Conservation (phyloP, 768 basidiomycete genomes). For the Hydnum rufescens region DNA sequence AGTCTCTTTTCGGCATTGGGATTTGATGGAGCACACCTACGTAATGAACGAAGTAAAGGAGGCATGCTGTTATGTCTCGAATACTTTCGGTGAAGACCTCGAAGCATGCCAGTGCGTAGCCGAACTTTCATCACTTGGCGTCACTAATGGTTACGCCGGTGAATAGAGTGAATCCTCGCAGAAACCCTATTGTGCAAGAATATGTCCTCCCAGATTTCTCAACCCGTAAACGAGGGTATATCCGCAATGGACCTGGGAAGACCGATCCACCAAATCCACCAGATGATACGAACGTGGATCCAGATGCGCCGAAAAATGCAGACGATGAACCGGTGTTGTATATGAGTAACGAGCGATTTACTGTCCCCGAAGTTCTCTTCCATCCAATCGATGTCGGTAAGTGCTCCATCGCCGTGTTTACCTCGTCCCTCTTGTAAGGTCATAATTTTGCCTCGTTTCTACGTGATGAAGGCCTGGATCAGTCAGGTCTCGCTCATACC, state of each 20-base stretch:
- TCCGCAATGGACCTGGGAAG: constrained; percentile 25
- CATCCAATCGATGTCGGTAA: constrained; percentile 75
- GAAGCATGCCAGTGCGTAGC: constrained; percentile 54
- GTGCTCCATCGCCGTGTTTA: constrained; percentile 13
- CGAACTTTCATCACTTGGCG: too few relatives aligned
- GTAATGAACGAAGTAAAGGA: constrained; percentile 91
- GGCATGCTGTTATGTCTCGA: constrained; percentile 69
- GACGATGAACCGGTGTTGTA: constrained; percentile 33
- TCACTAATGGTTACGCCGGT: constrained; percentile 19
- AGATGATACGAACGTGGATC: background rate
- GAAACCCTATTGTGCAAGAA: constrained; percentile 59
- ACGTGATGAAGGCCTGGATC: constrained; percentile 71
- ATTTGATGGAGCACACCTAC: constrained; percentile 94
- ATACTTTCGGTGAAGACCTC: constrained; percentile 45
- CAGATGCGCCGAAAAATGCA: constrained; percentile 6
- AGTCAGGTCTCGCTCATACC: constrained; percentile 57
- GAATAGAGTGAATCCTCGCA: constrained; percentile 27
- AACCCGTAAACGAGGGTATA: constrained; percentile 21
- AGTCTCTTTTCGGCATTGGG: constrained; percentile 89
- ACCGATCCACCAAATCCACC: background rate
- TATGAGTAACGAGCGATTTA: constrained; percentile 84
- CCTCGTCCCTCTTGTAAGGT: too few relatives aligned
- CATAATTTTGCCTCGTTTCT: constrained; percentile 2
- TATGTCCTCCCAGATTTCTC: constrained; percentile 84
- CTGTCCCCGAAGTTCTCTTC: constrained; percentile 84